These are phyloP conservation scores for Blastomyces gilchristii DNA, from an alignment of 2,329 filamentous ascomycete species.

Conservation along the genomic window DNA sequence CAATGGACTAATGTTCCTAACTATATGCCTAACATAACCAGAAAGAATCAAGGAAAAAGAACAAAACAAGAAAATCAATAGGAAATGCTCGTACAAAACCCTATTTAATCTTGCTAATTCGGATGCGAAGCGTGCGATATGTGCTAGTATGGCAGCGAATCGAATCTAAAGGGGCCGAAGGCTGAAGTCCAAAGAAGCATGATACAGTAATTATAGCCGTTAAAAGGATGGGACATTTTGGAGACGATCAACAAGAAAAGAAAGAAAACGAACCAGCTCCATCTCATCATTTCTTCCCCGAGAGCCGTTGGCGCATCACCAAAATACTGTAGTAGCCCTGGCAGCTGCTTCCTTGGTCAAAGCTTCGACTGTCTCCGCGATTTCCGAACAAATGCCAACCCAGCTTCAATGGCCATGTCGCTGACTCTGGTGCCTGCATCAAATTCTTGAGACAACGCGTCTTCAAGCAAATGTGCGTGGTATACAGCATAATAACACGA, in stretches of 20 bases:
- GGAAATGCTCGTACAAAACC: neutral
- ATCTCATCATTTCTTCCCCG: neutral
- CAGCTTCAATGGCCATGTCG: slow-evolving; percentile 16
- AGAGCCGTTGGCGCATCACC: neutral
- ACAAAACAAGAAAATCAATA: neutral
- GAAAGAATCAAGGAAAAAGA: neutral
- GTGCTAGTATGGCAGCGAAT: neutral
- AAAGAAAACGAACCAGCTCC: neutral
- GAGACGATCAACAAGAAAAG: neutral
- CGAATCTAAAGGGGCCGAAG: neutral
- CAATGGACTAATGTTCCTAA: neutral
- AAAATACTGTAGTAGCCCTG: neutral
- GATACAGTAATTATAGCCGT: neutral
- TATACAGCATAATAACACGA: slow-evolving; percentile 44
- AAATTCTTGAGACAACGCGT: slow-evolving; percentile 43
- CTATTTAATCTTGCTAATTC: neutral
- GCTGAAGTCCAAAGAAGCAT: neutral
- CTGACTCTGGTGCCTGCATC: slow-evolving; percentile 36
- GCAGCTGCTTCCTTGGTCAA: neutral
- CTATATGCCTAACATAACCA: neutral
- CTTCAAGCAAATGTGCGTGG: slow-evolving; percentile 39
- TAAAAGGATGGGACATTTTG: neutral
- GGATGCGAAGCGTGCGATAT: neutral
- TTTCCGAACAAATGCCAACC: slow-evolving; percentile 10
- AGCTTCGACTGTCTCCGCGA: slow-evolving; percentile 7